Evolutionary conservation across 495 filamentous ascomycete genomes (phyloP), one percentile per base, ranked within the genome.

Genomic region (Talaromyces thailandensis): DNA sequence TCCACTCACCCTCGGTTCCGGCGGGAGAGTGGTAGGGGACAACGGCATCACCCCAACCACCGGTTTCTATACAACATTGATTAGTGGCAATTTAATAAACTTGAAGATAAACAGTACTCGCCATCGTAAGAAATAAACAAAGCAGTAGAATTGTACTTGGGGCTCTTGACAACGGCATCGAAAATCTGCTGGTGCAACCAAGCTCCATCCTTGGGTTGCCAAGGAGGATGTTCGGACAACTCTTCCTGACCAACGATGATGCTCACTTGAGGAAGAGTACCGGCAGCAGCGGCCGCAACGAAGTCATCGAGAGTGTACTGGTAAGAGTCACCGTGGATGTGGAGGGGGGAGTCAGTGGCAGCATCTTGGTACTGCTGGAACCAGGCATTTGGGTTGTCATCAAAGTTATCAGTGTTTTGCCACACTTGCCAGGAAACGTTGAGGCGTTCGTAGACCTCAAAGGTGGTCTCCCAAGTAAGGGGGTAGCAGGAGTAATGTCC

Each of bases 181-280:
- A 82, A 76, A 9, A 84, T 70, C 64, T 82, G 66, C 71, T 83
- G 77, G 62, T 83, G 81, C 3, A 84, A 70, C 81, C 81, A 83
- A n/a, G 70, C 81, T 35, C 82, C 82, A 62, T 83, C 82, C 60
- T 76, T 80, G 3, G 81, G 81, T 62, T 71, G 68, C 64, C 81
- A 82, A 0, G 78, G 77, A 8, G 82, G 80, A 63, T 84, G 82
- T 66, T 83, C 81, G 0, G 77, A 80, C 26, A 83, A 68, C 62
- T 83, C 76, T 1, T 74, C 63, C 0, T 81, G 81, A 5, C 79
- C 82, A 57, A 83, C 74, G 52, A 84, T 81, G 64, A 79, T 82
- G 56, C 75, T 79, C 60, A 84, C 66, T 63, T 79, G 75, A 2
- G 82, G 82, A 23, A 84, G 73, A 24, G 75, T 77, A 16, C 82